Evolutionary conservation across 2,329 filamentous ascomycete species (phyloP).

Genomic region (Blastomyces emzantsi): DNA sequence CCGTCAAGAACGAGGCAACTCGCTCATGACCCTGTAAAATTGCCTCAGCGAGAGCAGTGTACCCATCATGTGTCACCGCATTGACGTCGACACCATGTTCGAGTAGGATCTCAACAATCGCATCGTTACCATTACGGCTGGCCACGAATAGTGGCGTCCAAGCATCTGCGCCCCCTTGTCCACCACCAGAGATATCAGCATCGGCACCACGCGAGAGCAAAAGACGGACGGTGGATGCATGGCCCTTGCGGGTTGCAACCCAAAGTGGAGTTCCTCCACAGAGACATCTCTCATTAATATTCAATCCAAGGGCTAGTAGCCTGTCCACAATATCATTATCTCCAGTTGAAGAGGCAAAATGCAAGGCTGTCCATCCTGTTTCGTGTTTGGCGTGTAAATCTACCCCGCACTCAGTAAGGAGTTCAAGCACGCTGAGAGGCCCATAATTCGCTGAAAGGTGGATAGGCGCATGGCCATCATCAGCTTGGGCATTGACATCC

Average conservation of each 20-base stretch:
- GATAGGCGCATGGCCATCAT: not conserved
- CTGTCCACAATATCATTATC: not conserved
- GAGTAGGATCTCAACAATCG: not conserved
- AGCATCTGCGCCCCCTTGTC: not conserved
- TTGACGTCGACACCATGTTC: not conserved
- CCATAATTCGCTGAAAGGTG: not conserved
- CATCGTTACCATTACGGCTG: not conserved
- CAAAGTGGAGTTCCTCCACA: not conserved
- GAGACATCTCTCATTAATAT: not conserved
- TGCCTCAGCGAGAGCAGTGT: not conserved
- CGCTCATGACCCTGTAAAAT: not conserved
- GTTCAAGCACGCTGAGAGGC: not conserved
- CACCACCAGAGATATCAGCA: not conserved
- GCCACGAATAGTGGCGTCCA: conserved; percentile 1
- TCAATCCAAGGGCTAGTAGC: not conserved
- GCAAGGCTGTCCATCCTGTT: not conserved
- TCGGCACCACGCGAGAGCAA: not conserved
- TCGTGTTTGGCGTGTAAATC: not conserved
- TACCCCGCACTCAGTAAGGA: not conserved
- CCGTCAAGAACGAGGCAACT: not conserved
- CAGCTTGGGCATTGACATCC: not conserved
- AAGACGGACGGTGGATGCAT: not conserved
- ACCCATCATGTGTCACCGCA: not conserved
- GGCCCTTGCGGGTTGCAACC: not conserved
- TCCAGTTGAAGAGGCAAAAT: not conserved